These are phyloP conservation scores for Rhodomyrtus psidioides DNA, from an alignment of 441 rosid species.

Conservation along the genomic window DNA sequence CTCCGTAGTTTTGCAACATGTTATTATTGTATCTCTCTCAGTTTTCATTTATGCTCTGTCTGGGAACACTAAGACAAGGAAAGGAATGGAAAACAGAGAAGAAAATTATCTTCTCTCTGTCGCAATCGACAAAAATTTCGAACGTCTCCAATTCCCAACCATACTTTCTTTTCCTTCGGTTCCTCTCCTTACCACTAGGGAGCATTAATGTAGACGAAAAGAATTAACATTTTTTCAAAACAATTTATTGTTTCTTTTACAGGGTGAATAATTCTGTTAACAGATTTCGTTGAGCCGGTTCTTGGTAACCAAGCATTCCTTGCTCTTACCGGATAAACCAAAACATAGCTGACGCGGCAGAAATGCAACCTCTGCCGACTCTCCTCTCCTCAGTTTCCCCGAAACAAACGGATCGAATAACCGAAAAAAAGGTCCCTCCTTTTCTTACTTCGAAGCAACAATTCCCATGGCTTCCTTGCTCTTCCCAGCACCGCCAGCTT, in stretches of 20 bases:
- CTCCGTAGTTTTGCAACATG: neutral
- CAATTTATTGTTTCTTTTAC: neutral
- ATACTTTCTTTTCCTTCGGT: neutral
- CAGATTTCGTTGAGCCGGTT: neutral
- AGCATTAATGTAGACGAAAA: neutral
- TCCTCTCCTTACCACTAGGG: neutral
- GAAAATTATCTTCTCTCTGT: neutral
- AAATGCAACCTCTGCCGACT: slow-evolving; percentile 26
- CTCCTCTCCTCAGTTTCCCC: neutral
- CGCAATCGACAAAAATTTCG: neutral
- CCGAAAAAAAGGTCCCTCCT: neutral
- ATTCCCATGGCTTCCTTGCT: slow-evolving; percentile 39
- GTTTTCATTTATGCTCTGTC: neutral
- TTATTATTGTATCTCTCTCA: neutral
- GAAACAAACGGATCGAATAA: neutral
- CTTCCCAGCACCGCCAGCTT: slow-evolving; percentile 23
- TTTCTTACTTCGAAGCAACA: neutral
- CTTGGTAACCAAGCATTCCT: slow-evolving; percentile 24
- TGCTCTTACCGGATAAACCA: slow-evolving; percentile 18
- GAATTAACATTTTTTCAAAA: neutral
- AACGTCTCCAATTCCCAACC: neutral
- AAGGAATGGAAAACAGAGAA: neutral
- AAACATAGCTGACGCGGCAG: slow-evolving; percentile 23
- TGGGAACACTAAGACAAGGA: neutral
- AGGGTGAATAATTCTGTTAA: neutral